Evolutionary conservation across 768 basidiomycete genomes (phyloP).

Genomic region (Termitomyces sp.): DNA sequence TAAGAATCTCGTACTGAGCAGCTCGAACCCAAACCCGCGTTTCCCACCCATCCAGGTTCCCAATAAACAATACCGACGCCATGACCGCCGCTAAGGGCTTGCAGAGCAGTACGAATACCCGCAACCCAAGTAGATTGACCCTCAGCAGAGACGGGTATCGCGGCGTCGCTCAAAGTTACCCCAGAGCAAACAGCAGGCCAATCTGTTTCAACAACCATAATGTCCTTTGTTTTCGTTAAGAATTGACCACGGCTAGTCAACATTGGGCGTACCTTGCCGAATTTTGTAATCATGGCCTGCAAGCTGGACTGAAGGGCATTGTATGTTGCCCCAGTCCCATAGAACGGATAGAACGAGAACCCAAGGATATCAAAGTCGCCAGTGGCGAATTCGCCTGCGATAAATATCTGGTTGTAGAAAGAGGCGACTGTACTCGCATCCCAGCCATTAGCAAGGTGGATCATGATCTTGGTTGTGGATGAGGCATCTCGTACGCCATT

Average conservation of each 20-base stretch:
- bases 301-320: conserved; percentile 43
- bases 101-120: conserved; percentile 42
- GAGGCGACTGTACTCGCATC: conserved; percentile 34
- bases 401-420: conserved; percentile 49
- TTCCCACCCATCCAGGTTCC: conserved; percentile 64
- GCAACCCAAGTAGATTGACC: conserved; percentile 52
- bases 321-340: conserved; percentile 52
- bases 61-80: conserved; percentile 52
- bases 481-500: conserved; percentile 47
- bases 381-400: conserved; percentile 41
- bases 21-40: conserved; percentile 37
- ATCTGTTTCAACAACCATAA: conserved; percentile 62
- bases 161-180: conserved; percentile 36
- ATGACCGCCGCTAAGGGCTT: conserved; percentile 40
- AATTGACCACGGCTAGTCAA: neutral
- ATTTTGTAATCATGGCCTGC: conserved; percentile 41
- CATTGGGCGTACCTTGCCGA: conserved; percentile 35
- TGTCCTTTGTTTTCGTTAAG: conserved; percentile 23
- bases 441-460: conserved; percentile 66
- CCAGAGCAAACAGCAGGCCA: conserved; percentile 51
- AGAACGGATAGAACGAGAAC: conserved; percentile 65
- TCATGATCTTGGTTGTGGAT: conserved; percentile 40
- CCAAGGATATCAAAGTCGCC: conserved; percentile 53
- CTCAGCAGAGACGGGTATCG: conserved; percentile 39
- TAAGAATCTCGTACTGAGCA: conserved; percentile 26